Evolutionary conservation across 2,329 filamentous ascomycete genomes (phyloP).

Genomic region (Arthrobotrys conoides): DNA sequence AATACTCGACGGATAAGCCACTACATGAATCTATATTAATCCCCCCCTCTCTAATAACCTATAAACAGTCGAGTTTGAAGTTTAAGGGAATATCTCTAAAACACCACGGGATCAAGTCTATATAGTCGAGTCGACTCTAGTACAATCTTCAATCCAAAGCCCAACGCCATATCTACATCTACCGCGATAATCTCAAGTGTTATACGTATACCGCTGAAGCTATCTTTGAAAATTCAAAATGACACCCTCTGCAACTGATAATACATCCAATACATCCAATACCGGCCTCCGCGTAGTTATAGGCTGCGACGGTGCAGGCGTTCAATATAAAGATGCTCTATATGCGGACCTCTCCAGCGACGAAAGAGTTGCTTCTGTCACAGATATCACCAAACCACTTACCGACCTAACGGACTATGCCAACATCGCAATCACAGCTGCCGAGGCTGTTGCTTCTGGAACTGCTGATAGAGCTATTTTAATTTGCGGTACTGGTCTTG

Average conservation of each 20-base stretch:
- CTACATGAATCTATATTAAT: not conserved
- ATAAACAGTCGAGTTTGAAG: not conserved
- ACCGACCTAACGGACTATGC: conserved; percentile 64
- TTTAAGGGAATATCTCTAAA: not conserved
- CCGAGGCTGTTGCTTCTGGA: conserved; percentile 73
- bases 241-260: conserved; percentile 44
- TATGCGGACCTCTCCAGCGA: conserved; percentile 40
- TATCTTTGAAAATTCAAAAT: conserved; percentile 23
- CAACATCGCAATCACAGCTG: conserved; percentile 42
- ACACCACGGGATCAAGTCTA: not conserved
- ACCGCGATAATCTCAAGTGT: not conserved
- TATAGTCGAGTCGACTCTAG: not conserved
- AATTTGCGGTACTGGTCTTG: conserved; percentile 88
- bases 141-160: not conserved
- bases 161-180: not conserved
- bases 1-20: not conserved
- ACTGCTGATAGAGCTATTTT: conserved; percentile 82
- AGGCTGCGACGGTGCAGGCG: conserved; percentile 50
- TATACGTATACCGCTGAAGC: not conserved
- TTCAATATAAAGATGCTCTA: conserved; percentile 59
- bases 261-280: not conserved
- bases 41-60: not conserved
- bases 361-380: conserved; percentile 39
- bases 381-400: conserved; percentile 50
- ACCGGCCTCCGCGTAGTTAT: conserved; percentile 54